A percentile compares a stretch with the other conserved stretches of the same genome.
These are phyloP conservation scores for Suillus americanus DNA, from an alignment of 768 basidiomycete species.

Conservation along the genomic window DNA sequence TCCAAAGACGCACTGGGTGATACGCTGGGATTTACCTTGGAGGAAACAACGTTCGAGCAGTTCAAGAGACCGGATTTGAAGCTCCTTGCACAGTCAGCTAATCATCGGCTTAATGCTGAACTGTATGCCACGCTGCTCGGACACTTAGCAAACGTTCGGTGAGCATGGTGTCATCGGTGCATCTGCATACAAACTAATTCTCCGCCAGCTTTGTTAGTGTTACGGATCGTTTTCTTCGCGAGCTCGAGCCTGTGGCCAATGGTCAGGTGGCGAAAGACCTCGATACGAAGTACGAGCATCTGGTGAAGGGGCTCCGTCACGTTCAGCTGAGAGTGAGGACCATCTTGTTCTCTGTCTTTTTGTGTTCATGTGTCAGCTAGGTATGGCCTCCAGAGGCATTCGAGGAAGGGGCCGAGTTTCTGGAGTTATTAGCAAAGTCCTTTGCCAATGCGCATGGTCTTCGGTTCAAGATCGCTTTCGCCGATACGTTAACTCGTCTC, in stretches of 20 bases:
- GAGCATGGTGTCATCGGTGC: not conserved
- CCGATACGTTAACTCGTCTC: slow-evolving; percentile 73
- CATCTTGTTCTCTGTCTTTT: not conserved
- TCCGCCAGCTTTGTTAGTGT: slow-evolving; percentile 77
- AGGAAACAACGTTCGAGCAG: slow-evolving; percentile 86
- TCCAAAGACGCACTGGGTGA: slow-evolving; percentile 80
- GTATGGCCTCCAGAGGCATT: slow-evolving; percentile 94
- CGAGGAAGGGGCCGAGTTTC: slow-evolving; percentile 90
- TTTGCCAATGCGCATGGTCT: slow-evolving; percentile 84
- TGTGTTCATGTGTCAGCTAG: slow-evolving; percentile 35
- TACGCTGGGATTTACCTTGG: slow-evolving; percentile 73
- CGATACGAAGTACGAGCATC: slow-evolving; percentile 81
- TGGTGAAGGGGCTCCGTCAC: slow-evolving; percentile 78
- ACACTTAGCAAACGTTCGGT: slow-evolving; percentile 80
- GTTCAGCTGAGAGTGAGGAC: slow-evolving; percentile 75
- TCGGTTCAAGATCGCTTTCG: slow-evolving; percentile 80
- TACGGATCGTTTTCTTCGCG: slow-evolving; percentile 86
- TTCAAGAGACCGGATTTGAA: slow-evolving; percentile 73
- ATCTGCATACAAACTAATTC: not conserved
- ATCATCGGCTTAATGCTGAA: slow-evolving; percentile 79
- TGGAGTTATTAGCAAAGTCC: slow-evolving; percentile 79
- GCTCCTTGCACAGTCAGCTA: slow-evolving; percentile 62
- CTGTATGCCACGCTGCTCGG: slow-evolving; percentile 84
- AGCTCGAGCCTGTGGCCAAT: slow-evolving; percentile 71
- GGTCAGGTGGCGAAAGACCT: slow-evolving; percentile 78